Base-by-base conservation (phyloP, 306 rosid genomes). In the Arachis hypogaea region DNA sequence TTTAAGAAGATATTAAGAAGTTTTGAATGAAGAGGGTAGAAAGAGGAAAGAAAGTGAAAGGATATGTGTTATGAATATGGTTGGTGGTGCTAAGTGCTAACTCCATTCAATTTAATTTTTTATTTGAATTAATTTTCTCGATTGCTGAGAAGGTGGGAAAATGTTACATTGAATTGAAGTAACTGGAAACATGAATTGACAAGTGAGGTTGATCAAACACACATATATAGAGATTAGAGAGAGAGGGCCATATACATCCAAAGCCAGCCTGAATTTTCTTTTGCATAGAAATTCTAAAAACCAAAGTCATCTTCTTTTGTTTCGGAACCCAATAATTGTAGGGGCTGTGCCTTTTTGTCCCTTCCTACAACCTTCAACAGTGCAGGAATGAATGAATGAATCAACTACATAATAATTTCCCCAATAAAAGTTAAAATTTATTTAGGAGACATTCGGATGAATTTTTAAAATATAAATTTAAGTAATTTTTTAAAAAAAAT, bases 121-220 rank as follows among this genome's bases (percentile, higher is more conserved):
- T 33, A 4, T 33, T 33, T 33, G 3, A 33, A 33, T 7, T 46
- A 7, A 7, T n/a, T 52, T 52, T 14, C 74, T 82, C 85, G 80
- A 72, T 73, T 74, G 66, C 49, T 64, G 75, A 65, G 77, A 56
- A 62, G 44, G 44, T 56, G 55, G 54, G 40, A 79, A 79, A 79
- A 52, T 52, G 58, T 6, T 14, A 62, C 81, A 56, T 74, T 52
- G 82, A 85, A 72, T 72, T 64, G 78, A 84, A 84, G 77, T 71
- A 80, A 67, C 80, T 41, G 51, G 14, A 41, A 77, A 74, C 85
- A 77, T 80, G 83, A 82, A 80, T 83, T 83, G 85, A 83, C 87
- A 78, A 78, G 71, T 79, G 88, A 76, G 74, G 74, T 51, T 59
- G 71, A 76, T 78, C 60, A 52, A 63, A 36, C 3, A 67, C 43